Base-by-base conservation (phyloP, 116 monocot genomes). In the Dioscorea cayenensis region DNA sequence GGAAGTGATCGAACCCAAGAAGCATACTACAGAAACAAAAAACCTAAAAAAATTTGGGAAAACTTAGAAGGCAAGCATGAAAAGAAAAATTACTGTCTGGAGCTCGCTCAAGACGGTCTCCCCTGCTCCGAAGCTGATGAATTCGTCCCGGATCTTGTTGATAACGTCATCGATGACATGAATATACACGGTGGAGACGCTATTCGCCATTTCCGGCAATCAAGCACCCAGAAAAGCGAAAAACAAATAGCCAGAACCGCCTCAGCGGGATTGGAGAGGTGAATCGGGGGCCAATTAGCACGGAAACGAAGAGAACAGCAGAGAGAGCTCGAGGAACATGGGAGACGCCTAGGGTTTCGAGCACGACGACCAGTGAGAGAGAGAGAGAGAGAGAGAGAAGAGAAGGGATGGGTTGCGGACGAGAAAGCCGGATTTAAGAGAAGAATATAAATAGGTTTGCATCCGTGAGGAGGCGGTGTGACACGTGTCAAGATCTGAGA, bases 121-220 rank as follows among this genome's bases (percentile, higher is more conserved):
- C 1, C 87, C 85, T 14, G 80, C 85, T 60, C 88, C 84, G 71
- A 64, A 79, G 61, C 20, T 60, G 69, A 85, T 32, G 69, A 94
- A 90, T 28, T 87, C 87, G 9, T 86, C 87, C 32, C 90, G 79
- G 60, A 94, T 84, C 90, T 90, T 94, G 82, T 61, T 61, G 74
- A 94, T 67, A 59, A 94, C 88, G 68, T 90, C 94, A 17, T 94
- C 94, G 51, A 94, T 76, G 71, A 88, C 94, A 20, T 84, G 84
- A 71, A 94, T 32, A 79, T 94, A 90, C 43, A 90, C 90, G 36
- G 52, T 23, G 66, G 87, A 77, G 19, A 87, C 89, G 77, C 71
- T 75, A 68, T 27, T 48, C 60, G 83, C 72, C 85, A 81, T 84
- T n/a, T 55, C 58, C 18, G 10, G 37, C 60, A 37, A 38, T 61